Base-by-base conservation (phyloP, 768 basidiomycete genomes). In the Nevesoporus exiguus region DNA sequence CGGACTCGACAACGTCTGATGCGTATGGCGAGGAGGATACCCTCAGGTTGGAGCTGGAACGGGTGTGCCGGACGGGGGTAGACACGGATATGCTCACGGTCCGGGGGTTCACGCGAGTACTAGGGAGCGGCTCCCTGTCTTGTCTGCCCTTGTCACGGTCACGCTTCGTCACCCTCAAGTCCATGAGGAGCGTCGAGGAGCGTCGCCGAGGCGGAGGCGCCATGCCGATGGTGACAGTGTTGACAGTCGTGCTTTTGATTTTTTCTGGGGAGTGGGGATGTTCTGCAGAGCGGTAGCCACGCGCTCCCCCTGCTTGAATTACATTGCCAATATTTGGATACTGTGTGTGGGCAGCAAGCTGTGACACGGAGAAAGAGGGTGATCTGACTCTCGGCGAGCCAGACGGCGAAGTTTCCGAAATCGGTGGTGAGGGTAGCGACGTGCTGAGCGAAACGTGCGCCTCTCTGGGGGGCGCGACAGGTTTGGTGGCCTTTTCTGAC, bases 1-100 rank as follows among this genome's bases (percentile, higher is more conserved):
- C 17, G 0, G 40, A 52, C 2, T 56, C 60, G 7, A 39, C 44
- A 19, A 34, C 49, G 7, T 70, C 64, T 1, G 51, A 58, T 9
- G 31, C 58, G 13, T 56, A 51, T 9, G 57, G 46, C 21, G 61
- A 56, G 3, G 57, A 56, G 27, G 55, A 42, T 11, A 34, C 25
- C 45, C 58, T 49, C 57, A 71, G 41, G 24, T 68, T 71, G 0
- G 69, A 68, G 31, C 62, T 59, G 5, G 69, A 72, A 29, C 52
- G 56, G 0, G 33, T 56, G 10, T 70, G 66, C 19, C 68, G 64
- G 15, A 70, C n/a, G 11, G 29, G 4, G 2, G 29, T 36, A n/a
- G 21, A 19, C 51, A 48, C 33, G 21, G 54, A 54, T 11, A 44
- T 19, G n/a, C 40, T 51, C 10, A 45, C n/a, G 2, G 54, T 43